phyloP scores from a whole-genome alignment of 129 eudicot species.

The Chrysanthemum seticuspe region DNA sequence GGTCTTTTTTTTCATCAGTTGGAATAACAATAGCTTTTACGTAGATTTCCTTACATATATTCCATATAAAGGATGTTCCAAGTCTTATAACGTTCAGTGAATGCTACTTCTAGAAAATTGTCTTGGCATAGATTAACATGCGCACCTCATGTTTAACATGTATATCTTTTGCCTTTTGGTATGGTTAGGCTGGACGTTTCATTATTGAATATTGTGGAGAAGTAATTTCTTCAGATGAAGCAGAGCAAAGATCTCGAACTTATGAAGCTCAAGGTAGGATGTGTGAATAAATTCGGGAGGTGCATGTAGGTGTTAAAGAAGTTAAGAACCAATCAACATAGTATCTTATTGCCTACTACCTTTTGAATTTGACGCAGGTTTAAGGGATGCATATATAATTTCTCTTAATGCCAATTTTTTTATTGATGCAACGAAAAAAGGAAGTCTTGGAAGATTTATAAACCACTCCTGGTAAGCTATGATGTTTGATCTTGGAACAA shows the following conservation, averaged over 20 bases:
- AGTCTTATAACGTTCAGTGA: neutral
- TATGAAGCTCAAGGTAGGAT: constrained; percentile 85
- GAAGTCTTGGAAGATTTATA: constrained; percentile 90
- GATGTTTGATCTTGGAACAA: constrained; percentile 1
- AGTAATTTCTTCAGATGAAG: constrained; percentile 81
- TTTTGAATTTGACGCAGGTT: constrained; percentile 47
- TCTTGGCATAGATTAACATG: constrained; percentile 10
- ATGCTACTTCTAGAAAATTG: constrained; percentile 18
- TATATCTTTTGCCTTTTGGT: neutral
- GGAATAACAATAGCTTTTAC: constrained; percentile 5
- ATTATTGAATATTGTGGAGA: constrained; percentile 96
- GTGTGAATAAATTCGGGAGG: constrained; percentile 5
- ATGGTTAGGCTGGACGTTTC: constrained; percentile 76
- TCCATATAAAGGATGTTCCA: neutral
- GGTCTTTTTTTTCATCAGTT: neutral
- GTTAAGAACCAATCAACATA: neutral
- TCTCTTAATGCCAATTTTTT: constrained; percentile 66
- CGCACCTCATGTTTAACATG: neutral
- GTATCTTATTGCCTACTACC: neutral
- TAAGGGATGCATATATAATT: constrained; percentile 82
- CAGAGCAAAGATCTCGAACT: constrained; percentile 61
- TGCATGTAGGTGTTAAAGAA: neutral
- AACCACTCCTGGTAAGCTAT: constrained; percentile 89
- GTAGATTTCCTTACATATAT: neutral
- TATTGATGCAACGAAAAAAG: constrained; percentile 91